phyloP scores from a whole-genome alignment of 2,329 filamentous ascomycete species.

The Claviceps pusilla region DNA sequence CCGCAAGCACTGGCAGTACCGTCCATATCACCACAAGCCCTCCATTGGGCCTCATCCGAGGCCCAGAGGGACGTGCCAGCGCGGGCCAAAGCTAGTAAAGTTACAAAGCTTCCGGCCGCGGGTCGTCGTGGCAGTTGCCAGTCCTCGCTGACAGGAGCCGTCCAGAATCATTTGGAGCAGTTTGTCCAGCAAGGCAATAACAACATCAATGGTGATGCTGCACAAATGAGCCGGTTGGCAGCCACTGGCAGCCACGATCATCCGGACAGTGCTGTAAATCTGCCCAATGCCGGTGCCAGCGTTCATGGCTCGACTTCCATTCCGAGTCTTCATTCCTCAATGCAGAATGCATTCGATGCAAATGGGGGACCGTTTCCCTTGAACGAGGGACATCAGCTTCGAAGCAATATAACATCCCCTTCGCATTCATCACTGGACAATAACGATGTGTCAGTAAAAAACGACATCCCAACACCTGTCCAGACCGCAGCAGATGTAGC shows the following conservation, averaged over 20 bases:
- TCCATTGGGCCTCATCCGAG: neutral
- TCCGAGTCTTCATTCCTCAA: neutral
- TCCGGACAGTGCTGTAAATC: conserved; percentile 6
- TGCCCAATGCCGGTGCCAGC: conserved; percentile 5
- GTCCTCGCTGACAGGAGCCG: conserved; percentile 11
- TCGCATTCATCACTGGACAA: neutral
- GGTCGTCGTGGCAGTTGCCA: conserved; percentile 11
- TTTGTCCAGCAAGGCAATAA: conserved; percentile 7
- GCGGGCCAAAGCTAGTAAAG: conserved; percentile 27
- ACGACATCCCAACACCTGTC: neutral
- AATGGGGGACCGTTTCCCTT: neutral
- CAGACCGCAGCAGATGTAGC: conserved; percentile 33
- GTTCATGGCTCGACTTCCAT: conserved; percentile 4
- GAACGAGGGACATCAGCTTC: neutral
- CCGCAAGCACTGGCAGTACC: conserved; percentile 2
- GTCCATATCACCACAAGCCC: conserved; percentile 1
- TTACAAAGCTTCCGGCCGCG: conserved; percentile 24
- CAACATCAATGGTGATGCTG: neutral
- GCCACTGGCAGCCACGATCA: neutral
- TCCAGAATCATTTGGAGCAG: conserved; percentile 20
- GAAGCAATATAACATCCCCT: neutral
- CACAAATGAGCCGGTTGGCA: conserved; percentile 1
- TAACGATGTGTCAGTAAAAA: conserved; percentile 1
- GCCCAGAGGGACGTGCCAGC: conserved; percentile 9
- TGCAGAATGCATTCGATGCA: neutral